Conservation (phyloP, 2,329 filamentous ascomycete species). For the Neonectria hederae region DNA sequence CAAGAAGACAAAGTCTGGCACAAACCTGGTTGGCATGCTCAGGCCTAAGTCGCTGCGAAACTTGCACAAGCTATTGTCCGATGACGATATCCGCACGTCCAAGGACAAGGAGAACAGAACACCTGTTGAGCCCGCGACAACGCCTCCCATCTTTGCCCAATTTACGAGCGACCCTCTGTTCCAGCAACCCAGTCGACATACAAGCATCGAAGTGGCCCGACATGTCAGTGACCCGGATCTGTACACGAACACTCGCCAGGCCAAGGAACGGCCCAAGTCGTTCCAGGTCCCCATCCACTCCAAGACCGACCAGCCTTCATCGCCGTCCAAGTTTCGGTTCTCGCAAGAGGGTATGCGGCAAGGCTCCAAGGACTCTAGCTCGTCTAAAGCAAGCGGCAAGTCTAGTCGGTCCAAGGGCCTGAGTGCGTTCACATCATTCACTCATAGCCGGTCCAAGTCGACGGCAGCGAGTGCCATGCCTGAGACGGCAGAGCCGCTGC, state of each 20-base stretch:
- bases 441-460: conserved; percentile 51
- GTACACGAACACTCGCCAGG: conserved; percentile 33
- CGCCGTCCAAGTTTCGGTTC: conserved; percentile 35
- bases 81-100: conserved; percentile 59
- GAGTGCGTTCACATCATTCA: conserved; percentile 50
- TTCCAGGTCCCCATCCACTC: conserved; percentile 52
- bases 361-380: conserved; percentile 42
- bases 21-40: conserved; percentile 81
- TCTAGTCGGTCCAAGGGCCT: conserved; percentile 53
- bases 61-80: conserved; percentile 62
- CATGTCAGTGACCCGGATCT: conserved; percentile 31
- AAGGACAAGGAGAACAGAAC: conserved; percentile 86
- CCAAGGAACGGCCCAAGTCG: conserved; percentile 61
- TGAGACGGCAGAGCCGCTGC: conserved; percentile 56
- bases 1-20: conserved; percentile 84
- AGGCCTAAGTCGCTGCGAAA: conserved; percentile 79
- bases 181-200: conserved; percentile 33
- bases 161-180: conserved; percentile 57
- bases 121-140: conserved; percentile 59
- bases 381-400: conserved; percentile 47
- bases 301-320: conserved; percentile 35
- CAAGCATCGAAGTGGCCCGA: conserved; percentile 40
- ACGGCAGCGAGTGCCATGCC: conserved; percentile 44
- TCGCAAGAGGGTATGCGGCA: conserved; percentile 36
- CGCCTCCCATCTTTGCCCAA: conserved; percentile 86